Conservation (phyloP, 306 rosid species). For the Amphicarpaea edgeworthii region DNA sequence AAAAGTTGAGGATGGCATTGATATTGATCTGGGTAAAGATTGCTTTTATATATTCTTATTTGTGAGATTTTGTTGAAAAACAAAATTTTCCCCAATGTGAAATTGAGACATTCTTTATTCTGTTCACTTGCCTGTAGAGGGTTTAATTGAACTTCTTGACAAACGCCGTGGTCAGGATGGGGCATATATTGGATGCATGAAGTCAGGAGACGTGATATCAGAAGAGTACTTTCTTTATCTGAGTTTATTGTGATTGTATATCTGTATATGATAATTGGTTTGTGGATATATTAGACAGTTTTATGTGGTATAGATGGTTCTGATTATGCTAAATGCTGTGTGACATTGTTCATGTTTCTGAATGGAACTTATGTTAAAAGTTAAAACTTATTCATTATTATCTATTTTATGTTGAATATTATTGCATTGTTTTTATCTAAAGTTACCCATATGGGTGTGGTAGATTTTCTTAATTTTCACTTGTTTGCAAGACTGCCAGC, state of each 20-base stretch:
- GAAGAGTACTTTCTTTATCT: slow-evolving; percentile 72
- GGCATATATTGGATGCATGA: slow-evolving; percentile 97
- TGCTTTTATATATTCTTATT: slow-evolving; percentile 23
- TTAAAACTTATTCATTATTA: slow-evolving; percentile 11
- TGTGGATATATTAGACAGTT: slow-evolving; percentile 3
- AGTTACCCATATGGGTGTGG: neutral
- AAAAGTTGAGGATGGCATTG: slow-evolving; percentile 86
- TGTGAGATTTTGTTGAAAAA: slow-evolving; percentile 28
- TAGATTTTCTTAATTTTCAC: slow-evolving; percentile 24
- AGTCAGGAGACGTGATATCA: slow-evolving; percentile 93
- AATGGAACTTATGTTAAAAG: neutral
- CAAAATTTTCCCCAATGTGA: neutral
- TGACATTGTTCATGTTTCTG: slow-evolving; percentile 28
- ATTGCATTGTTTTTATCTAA: neutral
- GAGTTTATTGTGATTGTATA: slow-evolving; percentile 33
- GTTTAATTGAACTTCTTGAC: slow-evolving; percentile 87
- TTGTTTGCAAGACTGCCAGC: neutral
- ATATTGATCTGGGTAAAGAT: slow-evolving; percentile 85
- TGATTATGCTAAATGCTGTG: slow-evolving; percentile 16
- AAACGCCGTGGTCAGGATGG: slow-evolving; percentile 89
- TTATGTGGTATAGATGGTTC: slow-evolving; percentile 28
- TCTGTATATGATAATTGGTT: slow-evolving; percentile 9
- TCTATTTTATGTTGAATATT: slow-evolving; percentile 14
- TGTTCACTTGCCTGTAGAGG: slow-evolving; percentile 69
- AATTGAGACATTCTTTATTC: slow-evolving; percentile 36